Evolutionary conservation across 768 basidiomycete genomes (phyloP).

Genomic region (Hygrophoropsis aurantiaca): DNA sequence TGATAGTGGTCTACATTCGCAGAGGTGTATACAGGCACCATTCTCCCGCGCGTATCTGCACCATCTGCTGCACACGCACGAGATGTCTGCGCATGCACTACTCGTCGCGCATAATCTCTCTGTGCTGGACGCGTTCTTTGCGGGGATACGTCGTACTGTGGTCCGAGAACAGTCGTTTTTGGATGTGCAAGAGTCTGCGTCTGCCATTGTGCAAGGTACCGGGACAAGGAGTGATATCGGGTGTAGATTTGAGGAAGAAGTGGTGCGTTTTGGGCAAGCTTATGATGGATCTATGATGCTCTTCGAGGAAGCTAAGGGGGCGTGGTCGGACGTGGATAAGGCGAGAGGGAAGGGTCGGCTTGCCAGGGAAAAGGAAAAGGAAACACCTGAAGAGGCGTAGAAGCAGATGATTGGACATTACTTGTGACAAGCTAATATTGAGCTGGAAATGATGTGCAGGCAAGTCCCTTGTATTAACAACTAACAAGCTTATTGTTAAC

Average conservation of each 20-base stretch:
- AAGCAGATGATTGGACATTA: too few species aligned
- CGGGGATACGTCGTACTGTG: too few species aligned
- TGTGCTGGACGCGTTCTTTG: slow-evolving; percentile 65
- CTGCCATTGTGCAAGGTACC: slow-evolving; percentile 1
- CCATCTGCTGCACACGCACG: slow-evolving; percentile 84
- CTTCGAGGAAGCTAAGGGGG: slow-evolving; percentile 49
- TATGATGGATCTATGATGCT: slow-evolving; percentile 53
- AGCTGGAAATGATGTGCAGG: background rate
- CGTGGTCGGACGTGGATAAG: slow-evolving; percentile 67
- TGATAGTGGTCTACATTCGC: background rate
- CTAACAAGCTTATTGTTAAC: background rate
- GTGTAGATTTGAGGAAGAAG: slow-evolving; percentile 46
- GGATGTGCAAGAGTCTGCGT: too few species aligned
- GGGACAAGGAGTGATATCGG: slow-evolving; percentile 6
- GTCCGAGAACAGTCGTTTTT: background rate
- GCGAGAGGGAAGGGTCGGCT: slow-evolving; percentile 78
- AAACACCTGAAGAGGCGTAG: slow-evolving; percentile 6
- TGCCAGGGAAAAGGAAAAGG: slow-evolving; percentile 56
- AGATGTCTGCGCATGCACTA: slow-evolving; percentile 83
- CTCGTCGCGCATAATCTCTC: slow-evolving; percentile 75
- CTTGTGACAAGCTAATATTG: too few species aligned
- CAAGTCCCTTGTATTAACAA: slow-evolving; percentile 1
- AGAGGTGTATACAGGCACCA: slow-evolving; percentile 31
- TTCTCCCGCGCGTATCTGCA: slow-evolving; percentile 69
- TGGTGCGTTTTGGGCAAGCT: slow-evolving; percentile 44